Base-by-base conservation (phyloP, 2,329 filamentous ascomycete species). In the Dactylellina sp. region DNA sequence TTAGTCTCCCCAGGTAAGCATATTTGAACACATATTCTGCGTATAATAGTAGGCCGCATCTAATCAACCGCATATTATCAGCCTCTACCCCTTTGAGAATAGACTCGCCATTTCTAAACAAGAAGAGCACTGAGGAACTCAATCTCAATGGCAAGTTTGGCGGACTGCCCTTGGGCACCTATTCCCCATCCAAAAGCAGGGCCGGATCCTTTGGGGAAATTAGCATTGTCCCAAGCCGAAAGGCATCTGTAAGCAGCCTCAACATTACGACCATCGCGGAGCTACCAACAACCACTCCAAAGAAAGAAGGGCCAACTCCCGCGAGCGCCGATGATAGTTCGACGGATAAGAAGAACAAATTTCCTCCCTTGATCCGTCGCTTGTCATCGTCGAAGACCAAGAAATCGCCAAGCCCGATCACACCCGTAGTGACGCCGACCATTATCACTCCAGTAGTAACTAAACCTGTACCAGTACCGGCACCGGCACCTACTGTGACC, bases 401-500 rank as follows among this genome's bases (percentile, higher is more conserved):
- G 16, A 66, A 55, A 47, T 25, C 70, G 7, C 12, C 47, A 7
- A 74, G 25, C 24, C 70, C 61, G 24, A 16, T 55, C 22, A 49
- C 70, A 22, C 49, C 65, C 11, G 7, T 50, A 14, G 46, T 44
- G 7, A 28, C 53, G 7, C 49, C 46, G 14, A 14, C 77, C 62
- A 78, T 11, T 78, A 89, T 20, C 85, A 91, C 2, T 89, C 90
- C 75, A 86, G 96, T 49, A 9, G n/a, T 32, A 55, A 35, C 25
- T 2, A 20, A 20, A 16, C 32, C 42, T 22, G 5, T 28, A 1
- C 44, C 71, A 77, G 81, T 11, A 82, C 81, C 52, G 83, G 89
- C 59, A 85, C 89, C 24, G 85, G 91, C n/a, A n/a, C n/a, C n/a
- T n/a, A n/a, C n/a, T n/a, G n/a, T 2, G 89, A 90, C 35, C n/a